These are phyloP conservation scores for Hyphopichia khmerensis DNA, from an alignment of 1,139 yeast genomes.

Conservation along the genomic window DNA sequence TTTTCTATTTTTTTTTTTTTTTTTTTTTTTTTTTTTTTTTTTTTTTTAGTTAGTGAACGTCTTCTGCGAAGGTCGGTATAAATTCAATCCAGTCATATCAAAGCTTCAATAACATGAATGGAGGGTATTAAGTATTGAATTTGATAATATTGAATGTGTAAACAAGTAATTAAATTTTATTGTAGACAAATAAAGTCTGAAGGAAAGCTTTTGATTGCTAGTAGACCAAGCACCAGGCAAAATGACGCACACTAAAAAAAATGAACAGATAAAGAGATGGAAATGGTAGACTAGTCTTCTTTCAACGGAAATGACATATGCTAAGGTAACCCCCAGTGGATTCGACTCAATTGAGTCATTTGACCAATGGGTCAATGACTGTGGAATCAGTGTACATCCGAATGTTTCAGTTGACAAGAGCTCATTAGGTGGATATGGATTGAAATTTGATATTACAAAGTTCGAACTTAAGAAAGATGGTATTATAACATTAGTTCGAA, in stretches of 20 bases:
- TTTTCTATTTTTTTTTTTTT: background rate
- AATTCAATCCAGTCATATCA: background rate
- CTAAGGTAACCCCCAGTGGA: background rate
- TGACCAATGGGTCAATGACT: background rate
- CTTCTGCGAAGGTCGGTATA: constrained; percentile 1
- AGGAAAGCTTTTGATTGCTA: too few species aligned
- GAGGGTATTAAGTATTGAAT: too few species aligned
- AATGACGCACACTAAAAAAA: too few species aligned
- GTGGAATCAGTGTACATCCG: constrained; percentile 2
- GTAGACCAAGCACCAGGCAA: too few species aligned
- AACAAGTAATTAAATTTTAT: too few species aligned
- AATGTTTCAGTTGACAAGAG: constrained; percentile 21
- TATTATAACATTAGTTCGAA: background rate
- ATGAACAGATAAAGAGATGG: background rate
- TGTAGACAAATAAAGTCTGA: too few species aligned
- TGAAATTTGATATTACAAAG: constrained; percentile 16
- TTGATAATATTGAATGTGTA: too few species aligned
- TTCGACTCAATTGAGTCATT: background rate
- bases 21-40: background rate
- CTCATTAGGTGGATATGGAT: constrained; percentile 34
- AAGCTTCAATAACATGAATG: too few species aligned
- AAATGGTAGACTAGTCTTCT: background rate
- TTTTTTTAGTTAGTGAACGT: background rate
- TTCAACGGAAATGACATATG: background rate
- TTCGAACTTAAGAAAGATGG: background rate